Evolutionary conservation across 371 early-diverging fungal species (phyloP).

Genomic region (Mucor indicus): DNA sequence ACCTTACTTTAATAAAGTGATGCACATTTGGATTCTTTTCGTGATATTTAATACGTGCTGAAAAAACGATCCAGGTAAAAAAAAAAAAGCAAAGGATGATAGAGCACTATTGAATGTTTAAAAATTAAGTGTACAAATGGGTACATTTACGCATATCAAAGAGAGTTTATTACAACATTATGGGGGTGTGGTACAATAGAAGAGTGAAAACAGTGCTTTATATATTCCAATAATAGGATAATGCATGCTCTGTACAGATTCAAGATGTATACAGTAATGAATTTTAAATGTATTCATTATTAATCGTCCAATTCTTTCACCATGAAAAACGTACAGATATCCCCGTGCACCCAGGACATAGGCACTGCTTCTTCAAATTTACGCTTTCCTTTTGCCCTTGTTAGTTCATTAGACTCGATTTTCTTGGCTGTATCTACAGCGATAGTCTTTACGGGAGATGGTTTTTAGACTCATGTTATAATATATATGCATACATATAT

Average conservation of each 20-base stretch:
- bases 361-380: slow-evolving; percentile 4
- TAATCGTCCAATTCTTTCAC: background rate
- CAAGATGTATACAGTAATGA: background rate
- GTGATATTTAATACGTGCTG: no score
- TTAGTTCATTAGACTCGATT: slow-evolving; percentile 2
- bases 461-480: slow-evolving; percentile 10
- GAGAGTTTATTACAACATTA: no score
- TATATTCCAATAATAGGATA: slow-evolving; percentile 1
- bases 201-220: no score
- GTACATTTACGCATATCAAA: no score
- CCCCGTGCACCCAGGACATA: background rate
- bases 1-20: no score
- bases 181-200: no score
- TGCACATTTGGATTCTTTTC: no score
- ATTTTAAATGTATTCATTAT: no score
- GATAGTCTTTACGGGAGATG: slow-evolving; percentile 7
- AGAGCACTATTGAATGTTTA: no score
- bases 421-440: slow-evolving; percentile 8
- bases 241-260: background rate
- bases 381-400: slow-evolving; percentile 3
- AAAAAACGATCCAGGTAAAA: no score
- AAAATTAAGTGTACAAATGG: no score
- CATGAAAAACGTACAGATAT: slow-evolving; percentile 8
- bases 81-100: no score
- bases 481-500: slow-evolving; percentile 6